Conservation (phyloP, 257 asterid genomes). For the Haberlea rhodopensis region DNA sequence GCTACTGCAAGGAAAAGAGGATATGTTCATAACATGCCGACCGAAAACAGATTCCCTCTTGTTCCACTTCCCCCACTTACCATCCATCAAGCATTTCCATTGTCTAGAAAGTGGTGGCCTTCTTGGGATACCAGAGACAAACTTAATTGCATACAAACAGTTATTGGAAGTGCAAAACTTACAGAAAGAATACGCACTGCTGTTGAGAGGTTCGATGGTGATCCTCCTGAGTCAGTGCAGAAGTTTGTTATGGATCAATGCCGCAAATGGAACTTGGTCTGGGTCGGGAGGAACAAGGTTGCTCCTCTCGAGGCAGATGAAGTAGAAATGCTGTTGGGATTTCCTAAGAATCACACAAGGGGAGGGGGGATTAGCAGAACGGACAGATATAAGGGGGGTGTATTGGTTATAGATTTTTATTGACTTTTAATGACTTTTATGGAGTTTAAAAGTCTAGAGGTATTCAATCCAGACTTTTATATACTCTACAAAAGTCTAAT, state of each 20-base stretch:
- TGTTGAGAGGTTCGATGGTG: slow-evolving; percentile 46
- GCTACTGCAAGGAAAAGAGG: slow-evolving; percentile 65
- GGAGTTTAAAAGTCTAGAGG: too few relatives aligned
- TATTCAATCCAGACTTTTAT: too few relatives aligned
- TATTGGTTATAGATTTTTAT: too few relatives aligned
- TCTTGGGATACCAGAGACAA: slow-evolving; percentile 55
- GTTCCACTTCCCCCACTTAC: slow-evolving; percentile 55
- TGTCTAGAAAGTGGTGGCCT: slow-evolving; percentile 62
- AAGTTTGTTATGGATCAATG: slow-evolving; percentile 57
- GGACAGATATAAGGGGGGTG: slow-evolving; percentile 68
- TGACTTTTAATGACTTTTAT: too few relatives aligned
- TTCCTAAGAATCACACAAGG: slow-evolving; percentile 80
- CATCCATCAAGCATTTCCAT: slow-evolving; percentile 51
- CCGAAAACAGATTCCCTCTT: slow-evolving; percentile 50
- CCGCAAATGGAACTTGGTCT: slow-evolving; percentile 82
- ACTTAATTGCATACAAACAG: slow-evolving; percentile 56
- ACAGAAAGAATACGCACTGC: slow-evolving; percentile 44
- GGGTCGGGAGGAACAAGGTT: slow-evolving; percentile 83
- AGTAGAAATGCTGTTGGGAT: slow-evolving; percentile 72
- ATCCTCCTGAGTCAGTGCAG: slow-evolving; percentile 53
- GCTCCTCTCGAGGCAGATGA: slow-evolving; percentile 94
- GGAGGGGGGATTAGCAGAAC: slow-evolving; percentile 95
- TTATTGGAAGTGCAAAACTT: slow-evolving; percentile 45
- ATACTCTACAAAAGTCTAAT: too few relatives aligned
- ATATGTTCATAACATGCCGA: slow-evolving; percentile 57